Conservation (phyloP, 495 filamentous ascomycete genomes). For the Podospora appendiculata region DNA sequence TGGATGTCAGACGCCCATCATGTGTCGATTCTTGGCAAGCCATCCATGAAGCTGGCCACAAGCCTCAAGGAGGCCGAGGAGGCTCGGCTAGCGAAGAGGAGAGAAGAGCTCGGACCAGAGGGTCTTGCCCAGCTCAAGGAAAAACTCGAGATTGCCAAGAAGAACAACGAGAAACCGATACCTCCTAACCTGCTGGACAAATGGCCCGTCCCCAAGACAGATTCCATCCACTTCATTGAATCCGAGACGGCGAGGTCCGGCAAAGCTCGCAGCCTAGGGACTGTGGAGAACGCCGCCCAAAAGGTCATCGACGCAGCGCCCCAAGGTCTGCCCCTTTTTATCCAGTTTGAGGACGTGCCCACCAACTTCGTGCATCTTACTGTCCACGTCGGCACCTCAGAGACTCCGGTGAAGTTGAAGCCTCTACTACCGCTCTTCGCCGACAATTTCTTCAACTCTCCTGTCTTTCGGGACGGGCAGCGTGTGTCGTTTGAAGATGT, state of each 20-base stretch:
- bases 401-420: slow-evolving; percentile 63
- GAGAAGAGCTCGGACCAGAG: slow-evolving; percentile 40
- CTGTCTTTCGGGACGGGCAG: slow-evolving; percentile 69
- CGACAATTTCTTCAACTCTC: slow-evolving; percentile 90
- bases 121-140: slow-evolving; percentile 61
- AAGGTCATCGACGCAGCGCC: slow-evolving; percentile 64
- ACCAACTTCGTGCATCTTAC: slow-evolving; percentile 84
- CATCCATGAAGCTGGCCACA: slow-evolving; percentile 61
- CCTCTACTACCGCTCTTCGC: slow-evolving; percentile 78
- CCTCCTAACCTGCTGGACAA: slow-evolving; percentile 67
- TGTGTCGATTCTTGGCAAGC: slow-evolving; percentile 80
- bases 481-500: slow-evolving; percentile 84
- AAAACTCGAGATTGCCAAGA: slow-evolving; percentile 71
- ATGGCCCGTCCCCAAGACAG: slow-evolving; percentile 73
- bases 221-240: slow-evolving; percentile 89
- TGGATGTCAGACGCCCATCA: slow-evolving; percentile 85
- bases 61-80: slow-evolving; percentile 67
- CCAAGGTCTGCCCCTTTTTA: slow-evolving; percentile 62
- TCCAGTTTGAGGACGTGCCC: slow-evolving; percentile 93
- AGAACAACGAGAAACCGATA: slow-evolving; percentile 74
- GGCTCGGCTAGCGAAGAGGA: slow-evolving; percentile 47
- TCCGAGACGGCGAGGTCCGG: slow-evolving; percentile 83
- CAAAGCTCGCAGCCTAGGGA: slow-evolving; percentile 61
- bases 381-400: slow-evolving; percentile 67
- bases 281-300: slow-evolving; percentile 61